Evolutionary conservation across 83 land plant species (phyloP).

Genomic region (Diphasiastrum complanatum): DNA sequence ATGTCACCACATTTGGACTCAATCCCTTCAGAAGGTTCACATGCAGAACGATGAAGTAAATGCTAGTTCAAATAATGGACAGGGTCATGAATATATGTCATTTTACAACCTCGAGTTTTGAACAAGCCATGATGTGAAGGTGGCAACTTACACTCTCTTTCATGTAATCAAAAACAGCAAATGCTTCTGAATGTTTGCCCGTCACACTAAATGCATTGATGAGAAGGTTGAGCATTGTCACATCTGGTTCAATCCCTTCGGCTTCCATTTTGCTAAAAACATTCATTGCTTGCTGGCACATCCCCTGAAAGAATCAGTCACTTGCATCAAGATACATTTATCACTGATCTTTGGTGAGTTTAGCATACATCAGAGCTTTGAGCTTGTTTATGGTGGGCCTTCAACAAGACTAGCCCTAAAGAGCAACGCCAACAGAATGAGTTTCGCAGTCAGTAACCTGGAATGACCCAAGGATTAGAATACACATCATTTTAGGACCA

Average conservation of each 20-base stretch:
- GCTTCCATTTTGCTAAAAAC: conserved; percentile 70
- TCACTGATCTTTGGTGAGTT: too few species aligned
- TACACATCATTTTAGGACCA: too few species aligned
- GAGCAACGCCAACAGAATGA: too few species aligned
- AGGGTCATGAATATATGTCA: background rate
- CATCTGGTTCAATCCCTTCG: conserved; percentile 61
- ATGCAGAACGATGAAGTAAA: background rate
- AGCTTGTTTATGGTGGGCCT: too few species aligned
- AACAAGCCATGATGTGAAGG: background rate
- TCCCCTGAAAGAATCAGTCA: conserved; percentile 44
- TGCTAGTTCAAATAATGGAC: background rate
- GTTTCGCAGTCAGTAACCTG: too few species aligned
- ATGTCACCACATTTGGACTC: conserved; percentile 68
- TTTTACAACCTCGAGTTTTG: background rate
- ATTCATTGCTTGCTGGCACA: conserved; percentile 84
- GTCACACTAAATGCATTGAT: conserved; percentile 92
- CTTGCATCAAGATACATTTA: background rate
- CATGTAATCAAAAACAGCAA: conserved; percentile 82
- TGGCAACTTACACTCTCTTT: conserved; percentile 59
- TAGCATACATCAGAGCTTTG: too few species aligned
- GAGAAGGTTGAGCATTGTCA: conserved; percentile 66
- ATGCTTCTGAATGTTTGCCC: conserved; percentile 68
- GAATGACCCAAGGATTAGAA: too few species aligned
- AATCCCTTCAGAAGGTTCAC: conserved; percentile 38
- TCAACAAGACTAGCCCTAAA: too few species aligned